Percentiles rank a stretch among this genome's conserved stretches.
Conservation (phyloP, 768 basidiomycete genomes). For the Kwoniella botswanensis region DNA sequence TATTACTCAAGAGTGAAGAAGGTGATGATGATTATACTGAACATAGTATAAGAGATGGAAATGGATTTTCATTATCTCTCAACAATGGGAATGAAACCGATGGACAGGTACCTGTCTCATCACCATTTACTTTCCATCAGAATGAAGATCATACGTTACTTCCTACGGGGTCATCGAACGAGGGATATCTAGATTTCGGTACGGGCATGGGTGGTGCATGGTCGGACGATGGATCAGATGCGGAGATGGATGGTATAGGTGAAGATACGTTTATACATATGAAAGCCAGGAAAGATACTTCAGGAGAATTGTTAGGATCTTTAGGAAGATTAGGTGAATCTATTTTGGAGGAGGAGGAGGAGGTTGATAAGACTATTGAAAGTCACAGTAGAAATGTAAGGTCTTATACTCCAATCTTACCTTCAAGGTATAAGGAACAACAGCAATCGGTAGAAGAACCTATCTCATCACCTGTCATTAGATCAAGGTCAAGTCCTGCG, state of each 20-base stretch:
- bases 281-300: neutral
- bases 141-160: conserved; percentile 17
- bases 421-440: neutral
- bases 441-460: neutral
- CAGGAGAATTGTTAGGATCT: neutral
- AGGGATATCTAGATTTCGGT: neutral
- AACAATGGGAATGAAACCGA: neutral
- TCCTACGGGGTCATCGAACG: neutral
- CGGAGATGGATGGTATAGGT: conserved; percentile 16
- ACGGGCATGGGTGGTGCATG: conserved; percentile 12
- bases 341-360: conserved; percentile 16
- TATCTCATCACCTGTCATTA: neutral
- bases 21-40: neutral
- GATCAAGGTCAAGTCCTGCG: neutral
- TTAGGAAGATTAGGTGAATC: conserved; percentile 1
- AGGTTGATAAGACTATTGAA: neutral
- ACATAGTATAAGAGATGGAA: conserved; percentile 3
- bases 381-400: neutral
- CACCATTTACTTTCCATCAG: conserved; percentile 6
- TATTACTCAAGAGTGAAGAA: conserved; percentile 16
- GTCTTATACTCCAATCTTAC: neutral
- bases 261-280: conserved; percentile 27
- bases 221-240: conserved; percentile 29
- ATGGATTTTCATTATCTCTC: conserved; percentile 7
- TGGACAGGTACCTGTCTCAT: conserved; percentile 2